phyloP scores from a whole-genome alignment of 2,329 filamentous ascomycete genomes.

The Ploettnerulaceae sp. region DNA sequence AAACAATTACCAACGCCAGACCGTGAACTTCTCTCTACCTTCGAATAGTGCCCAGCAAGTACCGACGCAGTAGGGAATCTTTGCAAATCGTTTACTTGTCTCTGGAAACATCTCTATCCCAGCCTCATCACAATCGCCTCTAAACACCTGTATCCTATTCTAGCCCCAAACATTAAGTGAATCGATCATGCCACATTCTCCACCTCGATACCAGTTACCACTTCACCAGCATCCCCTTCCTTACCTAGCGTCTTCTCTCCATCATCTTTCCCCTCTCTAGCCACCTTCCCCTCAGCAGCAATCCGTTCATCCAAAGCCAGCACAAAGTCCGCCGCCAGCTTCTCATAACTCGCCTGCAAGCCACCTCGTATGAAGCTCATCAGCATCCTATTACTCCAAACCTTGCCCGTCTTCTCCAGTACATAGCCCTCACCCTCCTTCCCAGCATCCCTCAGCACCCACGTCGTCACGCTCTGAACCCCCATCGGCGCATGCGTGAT shows the following conservation, averaged over 20 bases:
- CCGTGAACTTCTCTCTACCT: no score
- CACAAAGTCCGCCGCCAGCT: constrained; percentile 59
- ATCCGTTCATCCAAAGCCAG: constrained; percentile 40
- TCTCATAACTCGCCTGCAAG: constrained; percentile 66
- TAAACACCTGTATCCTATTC: no score
- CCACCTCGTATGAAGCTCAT: constrained; percentile 74
- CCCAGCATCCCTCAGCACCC: constrained; percentile 61
- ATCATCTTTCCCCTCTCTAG: background rate
- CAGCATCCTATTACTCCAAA: constrained; percentile 73
- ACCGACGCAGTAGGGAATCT: no score
- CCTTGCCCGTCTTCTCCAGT: constrained; percentile 72
- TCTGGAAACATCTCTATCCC: no score
- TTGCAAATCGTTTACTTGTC: no score
- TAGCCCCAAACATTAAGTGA: no score
- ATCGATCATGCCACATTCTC: background rate
- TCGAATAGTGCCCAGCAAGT: no score
- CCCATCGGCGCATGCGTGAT: constrained; percentile 33
- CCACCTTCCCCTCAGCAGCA: background rate
- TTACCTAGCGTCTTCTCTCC: background rate
- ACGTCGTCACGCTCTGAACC: constrained; percentile 55
- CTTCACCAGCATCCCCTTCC: background rate
- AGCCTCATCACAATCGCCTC: no score
- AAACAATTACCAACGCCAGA: no score
- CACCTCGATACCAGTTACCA: background rate
- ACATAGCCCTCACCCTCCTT: constrained; percentile 71